Base-by-base conservation (phyloP, 1,284 basidiomycete species). In the Ustilago nuda region DNA sequence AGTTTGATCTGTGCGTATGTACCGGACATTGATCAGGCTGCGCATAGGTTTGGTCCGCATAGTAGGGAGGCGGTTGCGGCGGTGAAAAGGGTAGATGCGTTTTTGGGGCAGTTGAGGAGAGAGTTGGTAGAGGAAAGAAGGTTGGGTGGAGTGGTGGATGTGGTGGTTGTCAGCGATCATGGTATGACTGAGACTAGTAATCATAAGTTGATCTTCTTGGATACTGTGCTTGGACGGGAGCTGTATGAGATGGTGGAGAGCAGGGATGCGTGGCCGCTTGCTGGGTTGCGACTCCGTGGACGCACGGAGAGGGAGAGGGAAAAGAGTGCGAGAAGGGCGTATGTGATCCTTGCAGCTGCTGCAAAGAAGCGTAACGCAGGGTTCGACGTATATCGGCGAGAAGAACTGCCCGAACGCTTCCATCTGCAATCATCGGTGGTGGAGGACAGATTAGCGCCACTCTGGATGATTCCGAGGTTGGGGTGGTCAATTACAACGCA, bases 151-250 rank as follows among this genome's bases (percentile, higher is more conserved):
- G 92, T 96, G 33, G 92, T 95, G 35, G 93, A 97, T 84, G 88
- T 97, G 33, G 89, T 96, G 32, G 94, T 95, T 79, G 93, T 97
- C 57, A 93, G 92, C 66, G 95, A 97, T 86, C 94, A 97, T 83
- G 95, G 94, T 4, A 96, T 97, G 94, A 92, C 91, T 0, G 91
- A 92, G 77, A 95, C 94, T 8, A 91, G 90, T 71, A 89, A 92
- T 75, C 90, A 91, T 0, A 89, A 92, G 55, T 88, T 91, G 59
- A 87, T 96, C 41, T 94, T 92, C 85, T 88, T 97, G 57, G 94
- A 97, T 84, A 91, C 93, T 67, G 89, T 94, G 64, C 87, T 95
- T n/a, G 93, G 92, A 0, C 76, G 86, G 33, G 90, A 92, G 1
- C 91, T 91, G 2, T 88, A 90, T 68, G 84, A 85, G 23, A 87